Evolutionary conservation across 306 rosid species (phyloP), one percentile per base, ranked within the genome.

Genomic region (Quercus rubra): DNA sequence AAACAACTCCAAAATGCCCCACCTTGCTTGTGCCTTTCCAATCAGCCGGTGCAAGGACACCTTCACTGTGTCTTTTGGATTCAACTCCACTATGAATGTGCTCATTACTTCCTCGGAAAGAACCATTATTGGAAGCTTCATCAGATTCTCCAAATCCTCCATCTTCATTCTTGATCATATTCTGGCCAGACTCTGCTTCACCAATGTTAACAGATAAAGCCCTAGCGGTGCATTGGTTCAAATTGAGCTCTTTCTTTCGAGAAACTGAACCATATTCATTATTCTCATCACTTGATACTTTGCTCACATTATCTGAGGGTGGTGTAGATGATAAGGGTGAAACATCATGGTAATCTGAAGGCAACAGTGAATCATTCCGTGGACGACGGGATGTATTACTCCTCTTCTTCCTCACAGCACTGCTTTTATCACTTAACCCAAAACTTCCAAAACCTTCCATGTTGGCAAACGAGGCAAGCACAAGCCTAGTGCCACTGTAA

Each of bases 91-190:
- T 51, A 69, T 84, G 70, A 41, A 31, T 55, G 28, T 80, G 85
- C 69, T 80, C 80, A 1, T 58, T 77, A 77, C 87, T 84, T 79
- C 85, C 82, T 41, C 72, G 77, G 52, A 77, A 80, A 68, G 82
- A 77, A 59, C 77, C 74, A 73, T 69, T 71, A 70, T 73, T 73
- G 5, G 87, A 84, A 77, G 80, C 80, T 77, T 84, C 87, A 77
- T 84, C 87, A 35, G 87, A 84, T 66, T 80, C 87, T 57, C 68
- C 80, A 2, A 70, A 77, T n/a, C 77, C 82, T 35, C 79, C 87
- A 68, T 79, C 82, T 21, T 57, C 87, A 72, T 56, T 9, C 56
- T 62, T 83, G 1, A 38, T 70, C 70, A 78, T 59, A 75, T 70
- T 84, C 79, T 64, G 79, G 43, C 69, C 73, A 71, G 61, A 76